These are phyloP conservation scores for Hypoxylon cercidicola DNA, from an alignment of 495 filamentous ascomycete genomes.

Conservation along the genomic window DNA sequence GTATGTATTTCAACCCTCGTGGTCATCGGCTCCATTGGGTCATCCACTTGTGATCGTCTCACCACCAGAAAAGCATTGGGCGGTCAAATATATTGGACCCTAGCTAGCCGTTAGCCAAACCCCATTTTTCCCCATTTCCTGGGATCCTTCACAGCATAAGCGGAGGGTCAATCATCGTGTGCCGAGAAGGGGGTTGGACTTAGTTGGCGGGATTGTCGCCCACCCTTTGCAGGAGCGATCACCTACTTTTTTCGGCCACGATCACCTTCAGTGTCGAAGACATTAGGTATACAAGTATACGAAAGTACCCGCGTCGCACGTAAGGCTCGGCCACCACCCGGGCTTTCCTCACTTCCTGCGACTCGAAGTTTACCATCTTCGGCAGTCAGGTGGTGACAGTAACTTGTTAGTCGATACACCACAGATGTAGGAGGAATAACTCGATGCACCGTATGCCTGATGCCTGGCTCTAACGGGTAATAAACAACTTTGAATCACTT, in stretches of 20 bases:
- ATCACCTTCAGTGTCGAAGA: constrained; percentile 39
- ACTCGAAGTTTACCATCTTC: constrained; percentile 40
- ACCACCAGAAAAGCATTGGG: constrained; percentile 31
- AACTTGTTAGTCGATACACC: constrained; percentile 35
- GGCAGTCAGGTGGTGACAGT: constrained; percentile 34
- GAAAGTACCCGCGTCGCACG: constrained; percentile 32
- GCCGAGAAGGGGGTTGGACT: constrained; percentile 25
- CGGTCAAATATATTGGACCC: constrained; percentile 38
- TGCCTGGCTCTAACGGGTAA: constrained; percentile 45
- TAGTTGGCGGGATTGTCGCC: constrained; percentile 30
- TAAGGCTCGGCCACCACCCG: constrained; percentile 33
- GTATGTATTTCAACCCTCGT: constrained; percentile 30
- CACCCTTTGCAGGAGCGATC: constrained; percentile 31
- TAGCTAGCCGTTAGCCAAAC: constrained; percentile 9
- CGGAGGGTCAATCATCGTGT: constrained; percentile 23
- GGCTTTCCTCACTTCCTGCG: constrained; percentile 29
- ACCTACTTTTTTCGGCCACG: constrained; percentile 40
- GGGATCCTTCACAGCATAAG: constrained; percentile 27
- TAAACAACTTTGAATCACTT: constrained; percentile 25
- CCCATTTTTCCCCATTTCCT: constrained; percentile 37
- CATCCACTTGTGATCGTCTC: constrained; percentile 31
- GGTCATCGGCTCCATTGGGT: constrained; percentile 31
- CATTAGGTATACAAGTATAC: constrained; percentile 42
- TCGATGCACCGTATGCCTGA: constrained; percentile 23
- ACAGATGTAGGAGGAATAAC: constrained; percentile 36